Base-by-base conservation (phyloP, 2,329 filamentous ascomycete genomes). In the Aspergillus sp. region DNA sequence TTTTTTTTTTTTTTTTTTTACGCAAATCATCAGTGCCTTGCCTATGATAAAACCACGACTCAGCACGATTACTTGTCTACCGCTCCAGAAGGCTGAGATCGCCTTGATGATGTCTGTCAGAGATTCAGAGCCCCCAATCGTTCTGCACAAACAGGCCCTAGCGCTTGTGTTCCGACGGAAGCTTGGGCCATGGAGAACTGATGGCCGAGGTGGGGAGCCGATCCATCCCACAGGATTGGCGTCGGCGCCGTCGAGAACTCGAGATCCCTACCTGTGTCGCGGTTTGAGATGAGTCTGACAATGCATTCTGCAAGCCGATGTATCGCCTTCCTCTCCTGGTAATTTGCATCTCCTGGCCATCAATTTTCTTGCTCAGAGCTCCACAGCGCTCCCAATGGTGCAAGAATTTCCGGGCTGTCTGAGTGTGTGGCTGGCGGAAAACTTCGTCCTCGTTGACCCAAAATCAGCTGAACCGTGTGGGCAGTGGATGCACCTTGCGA, bases 371-470 rank as follows among this genome's bases (percentile, higher is more conserved):
- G 31, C 44, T 35, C 25, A 9, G 11, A 39, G 37, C 35, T 27
- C 37, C 50, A 54, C 45, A 50, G 27, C 19, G 31, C 50, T 51
- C 39, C 12, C 27, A 50, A 54, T 11, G 25, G 23, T 33, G 37
- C 35, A 52, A 39, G 27, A 23, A 23, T 33, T 52, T 48, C 40
- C 19, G 27, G 45, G 15, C 14, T 41, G 21, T 43, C 35, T 19
- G 47, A 19, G 39, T 43, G 41, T 53, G 59, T 61, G 61, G 58
- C 61, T 61, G 61, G 58, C 56, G 51, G 60, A 45, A 45, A 27
- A 40, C 44, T 51, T 55, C 49, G 55, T 47, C 44, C 43, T n/a
- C 46, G 47, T 35, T 58, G 45, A 48, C 51, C 25, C 47, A 43
- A 45, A 51, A 55, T 57, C 52, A 55, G 50, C 55, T 55, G 51